A percentile compares a stretch with the other conserved stretches of the same genome.
These are phyloP conservation scores for Colletotrichum brevisporum DNA, from an alignment of 2,329 filamentous ascomycete genomes.

Conservation along the genomic window DNA sequence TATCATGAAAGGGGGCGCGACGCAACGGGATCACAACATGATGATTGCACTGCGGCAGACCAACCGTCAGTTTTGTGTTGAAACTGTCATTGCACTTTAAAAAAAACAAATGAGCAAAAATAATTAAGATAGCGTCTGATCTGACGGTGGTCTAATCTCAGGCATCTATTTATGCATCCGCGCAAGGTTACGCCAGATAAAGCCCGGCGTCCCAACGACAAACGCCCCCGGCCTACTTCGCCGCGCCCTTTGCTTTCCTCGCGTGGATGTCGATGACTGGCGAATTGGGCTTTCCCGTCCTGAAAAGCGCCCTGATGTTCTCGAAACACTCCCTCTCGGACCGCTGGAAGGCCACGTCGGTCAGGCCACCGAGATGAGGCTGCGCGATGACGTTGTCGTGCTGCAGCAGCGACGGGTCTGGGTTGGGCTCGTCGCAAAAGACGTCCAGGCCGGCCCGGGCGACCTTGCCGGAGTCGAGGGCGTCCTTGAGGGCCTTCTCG, in stretches of 20 bases:
- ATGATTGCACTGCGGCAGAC: too few relatives aligned
- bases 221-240: too few relatives aligned
- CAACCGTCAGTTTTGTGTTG: too few relatives aligned
- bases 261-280: conserved; percentile 50
- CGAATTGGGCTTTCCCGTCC: conserved; percentile 53
- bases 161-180: too few relatives aligned
- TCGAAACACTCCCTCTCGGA: conserved; percentile 62
- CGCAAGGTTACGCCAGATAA: too few relatives aligned
- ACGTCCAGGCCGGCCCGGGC: conserved; percentile 64
- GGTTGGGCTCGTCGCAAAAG: conserved; percentile 58
- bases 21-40: too few relatives aligned
- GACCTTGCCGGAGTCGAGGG: conserved; percentile 62
- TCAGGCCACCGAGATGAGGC: conserved; percentile 61
- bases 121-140: too few relatives aligned
- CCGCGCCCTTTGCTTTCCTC: background rate
- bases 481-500: conserved; percentile 61
- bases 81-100: too few relatives aligned
- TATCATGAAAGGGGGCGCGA: too few relatives aligned
- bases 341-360: conserved; percentile 58
- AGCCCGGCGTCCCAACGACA: too few relatives aligned
- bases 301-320: conserved; percentile 58
- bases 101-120: too few relatives aligned
- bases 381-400: conserved; percentile 59
- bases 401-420: conserved; percentile 55
- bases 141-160: too few relatives aligned